Evolutionary conservation across 177 flowering plant genomes (phyloP).

Genomic region (Telopea speciosissima): DNA sequence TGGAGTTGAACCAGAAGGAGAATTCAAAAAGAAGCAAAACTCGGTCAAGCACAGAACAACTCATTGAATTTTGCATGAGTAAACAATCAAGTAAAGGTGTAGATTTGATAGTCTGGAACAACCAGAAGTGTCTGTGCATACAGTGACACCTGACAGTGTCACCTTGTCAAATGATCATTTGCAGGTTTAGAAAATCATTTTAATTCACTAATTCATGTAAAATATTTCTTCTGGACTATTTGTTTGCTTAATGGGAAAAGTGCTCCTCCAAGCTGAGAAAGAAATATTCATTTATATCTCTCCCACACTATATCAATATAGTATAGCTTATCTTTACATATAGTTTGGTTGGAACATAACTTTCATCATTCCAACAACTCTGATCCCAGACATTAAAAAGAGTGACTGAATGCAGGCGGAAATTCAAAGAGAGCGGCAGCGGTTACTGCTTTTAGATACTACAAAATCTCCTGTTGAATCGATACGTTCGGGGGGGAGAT

Average conservation of each 20-base stretch:
- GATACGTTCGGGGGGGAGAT: constrained; percentile 90
- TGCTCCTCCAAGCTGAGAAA: background rate
- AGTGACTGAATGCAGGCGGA: constrained; percentile 60
- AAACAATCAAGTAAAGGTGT: background rate
- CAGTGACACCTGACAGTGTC: background rate
- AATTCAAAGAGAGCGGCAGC: constrained; percentile 93
- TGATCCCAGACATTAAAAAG: constrained; percentile 2
- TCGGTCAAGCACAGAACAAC: background rate
- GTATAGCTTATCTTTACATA: background rate
- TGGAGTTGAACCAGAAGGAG: background rate
- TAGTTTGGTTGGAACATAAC: background rate
- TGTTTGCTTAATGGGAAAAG: background rate
- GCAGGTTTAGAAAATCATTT: no score
- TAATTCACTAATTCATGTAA: no score
- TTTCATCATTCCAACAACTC: constrained; percentile 1
- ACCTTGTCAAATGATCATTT: background rate
- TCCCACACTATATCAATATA: background rate
- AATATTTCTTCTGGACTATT: no score
- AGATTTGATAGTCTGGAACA: background rate
- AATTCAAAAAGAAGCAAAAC: background rate
- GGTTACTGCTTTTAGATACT: constrained; percentile 78
- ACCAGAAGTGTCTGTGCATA: background rate
- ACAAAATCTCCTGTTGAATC: constrained; percentile 90
- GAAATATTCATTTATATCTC: background rate
- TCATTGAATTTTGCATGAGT: background rate